Conservation (phyloP, 306 rosid species). For the Ziziphus jujuba region DNA sequence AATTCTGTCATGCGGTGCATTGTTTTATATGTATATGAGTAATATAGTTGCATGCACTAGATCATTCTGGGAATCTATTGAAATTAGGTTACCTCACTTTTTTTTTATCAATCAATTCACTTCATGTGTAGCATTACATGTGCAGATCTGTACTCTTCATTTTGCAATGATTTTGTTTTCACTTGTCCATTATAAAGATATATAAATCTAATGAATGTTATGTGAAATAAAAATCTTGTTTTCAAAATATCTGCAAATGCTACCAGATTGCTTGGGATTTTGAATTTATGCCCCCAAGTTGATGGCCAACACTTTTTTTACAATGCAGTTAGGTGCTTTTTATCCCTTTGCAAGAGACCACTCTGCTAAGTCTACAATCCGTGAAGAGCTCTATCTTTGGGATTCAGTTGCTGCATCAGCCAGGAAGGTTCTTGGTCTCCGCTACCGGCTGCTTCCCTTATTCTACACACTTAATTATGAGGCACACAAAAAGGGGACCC, state of each 20-base stretch:
- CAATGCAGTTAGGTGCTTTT: conserved; percentile 78
- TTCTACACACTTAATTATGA: conserved; percentile 80
- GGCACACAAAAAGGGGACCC: conserved; percentile 67
- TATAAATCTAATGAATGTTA: not conserved
- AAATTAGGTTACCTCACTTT: not conserved
- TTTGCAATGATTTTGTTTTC: not conserved
- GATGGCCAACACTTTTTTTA: not conserved
- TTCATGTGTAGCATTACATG: too few species aligned
- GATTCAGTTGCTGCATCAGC: conserved; percentile 81
- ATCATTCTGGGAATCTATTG: not conserved
- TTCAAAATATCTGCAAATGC: not conserved
- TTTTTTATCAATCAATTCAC: not conserved
- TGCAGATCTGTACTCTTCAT: not conserved
- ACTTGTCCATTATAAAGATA: not conserved
- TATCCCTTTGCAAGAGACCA: conserved; percentile 93
- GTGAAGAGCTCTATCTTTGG: conserved; percentile 89
- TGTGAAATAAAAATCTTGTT: not conserved
- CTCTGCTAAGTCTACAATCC: conserved; percentile 36
- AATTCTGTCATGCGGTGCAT: too few species aligned
- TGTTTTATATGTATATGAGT: too few species aligned
- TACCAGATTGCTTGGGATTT: not conserved
- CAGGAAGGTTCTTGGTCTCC: conserved; percentile 76
- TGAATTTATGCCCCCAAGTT: not conserved
- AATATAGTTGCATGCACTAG: too few species aligned
- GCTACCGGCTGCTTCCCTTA: conserved; percentile 78